These are phyloP conservation scores for Peronospora belbahrii DNA, from an alignment of 352 stramenopile genomes.

Conservation along the genomic window DNA sequence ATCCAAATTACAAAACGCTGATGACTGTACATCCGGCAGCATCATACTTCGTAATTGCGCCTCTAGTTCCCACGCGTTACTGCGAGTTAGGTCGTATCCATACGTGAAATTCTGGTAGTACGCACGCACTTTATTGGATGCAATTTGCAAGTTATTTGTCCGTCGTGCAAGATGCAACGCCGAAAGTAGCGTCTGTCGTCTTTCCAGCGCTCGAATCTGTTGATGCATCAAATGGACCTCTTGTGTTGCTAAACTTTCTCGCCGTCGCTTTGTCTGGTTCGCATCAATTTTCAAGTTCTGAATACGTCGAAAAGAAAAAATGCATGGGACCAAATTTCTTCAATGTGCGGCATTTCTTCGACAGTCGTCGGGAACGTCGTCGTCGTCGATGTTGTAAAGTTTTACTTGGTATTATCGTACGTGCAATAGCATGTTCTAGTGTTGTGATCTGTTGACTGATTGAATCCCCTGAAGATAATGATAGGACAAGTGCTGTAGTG, in stretches of 20 bases:
- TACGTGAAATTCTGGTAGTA: slow-evolving; percentile 46
- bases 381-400: not conserved
- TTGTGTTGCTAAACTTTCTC: slow-evolving; percentile 21
- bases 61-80: slow-evolving; percentile 21
- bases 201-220: slow-evolving; percentile 40
- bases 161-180: slow-evolving; percentile 35
- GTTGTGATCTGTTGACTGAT: not conserved
- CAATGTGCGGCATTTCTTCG: slow-evolving; percentile 42
- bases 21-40: slow-evolving; percentile 45
- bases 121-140: slow-evolving; percentile 29
- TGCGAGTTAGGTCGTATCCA: slow-evolving; percentile 36
- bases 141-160: slow-evolving; percentile 35
- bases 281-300: not conserved
- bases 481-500: not conserved
- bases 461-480: not conserved
- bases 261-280: slow-evolving; percentile 20
- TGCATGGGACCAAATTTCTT: slow-evolving; percentile 24
- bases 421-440: slow-evolving; percentile 6
- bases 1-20: slow-evolving; percentile 40
- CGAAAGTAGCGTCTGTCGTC: slow-evolving; percentile 33
- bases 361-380: slow-evolving; percentile 14
- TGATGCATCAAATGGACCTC: slow-evolving; percentile 29
- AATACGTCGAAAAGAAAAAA: slow-evolving; percentile 32
- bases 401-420: slow-evolving; percentile 2
- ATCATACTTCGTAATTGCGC: slow-evolving; percentile 39